Evolutionary conservation across 768 basidiomycete genomes (phyloP), one percentile per base, ranked within the genome.

Genomic region (Dentipellis sp.): DNA sequence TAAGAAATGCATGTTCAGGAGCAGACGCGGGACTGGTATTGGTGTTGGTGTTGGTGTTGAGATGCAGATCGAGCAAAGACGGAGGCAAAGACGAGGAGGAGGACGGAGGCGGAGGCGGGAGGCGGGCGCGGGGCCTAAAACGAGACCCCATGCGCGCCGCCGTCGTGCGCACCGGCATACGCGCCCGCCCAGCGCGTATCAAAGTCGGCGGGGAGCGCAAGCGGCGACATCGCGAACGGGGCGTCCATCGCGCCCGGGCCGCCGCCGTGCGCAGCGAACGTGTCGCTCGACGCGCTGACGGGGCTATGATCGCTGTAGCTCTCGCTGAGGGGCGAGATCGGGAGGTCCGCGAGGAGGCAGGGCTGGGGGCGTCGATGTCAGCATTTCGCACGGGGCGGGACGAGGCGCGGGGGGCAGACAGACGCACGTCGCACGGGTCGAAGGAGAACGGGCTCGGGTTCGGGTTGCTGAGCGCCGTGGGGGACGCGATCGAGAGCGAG

Each of bases 291-390:
- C 45, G 52, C 53, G 12, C 46, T 48, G 42, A 53, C 51, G 22
- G 60, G 55, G 42, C 61, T 57, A 16, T 42, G 52, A 23, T 62
- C 61, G 40, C 61, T 58, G 52, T 60, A 62, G 22, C 55, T 60
- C 42, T 59, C 59, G 37, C 61, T 62, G 52, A 62, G 52, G n/a
- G 61, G 61, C n/a, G 61, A 62, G 54, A 62, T 62, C 21, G 61
- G 61, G n/a, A 62, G 54, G n/a, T 62, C 61, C 40, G 57, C 59
- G 19, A 60, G 55, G 37, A 56, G 60, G 5, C 56, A 49, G 37
- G 61, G 36, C 61, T 60, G 59, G 35, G 57, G 21, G 17, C 22
- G 51, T 62, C 39, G 57, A 54, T 36, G 37, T 23, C 11, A 17
- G 29, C 36, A 19, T 35, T 16, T 34, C 11, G 34, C 10, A 6